Conservation (phyloP, 768 basidiomycete species). For the Mycena metata region DNA sequence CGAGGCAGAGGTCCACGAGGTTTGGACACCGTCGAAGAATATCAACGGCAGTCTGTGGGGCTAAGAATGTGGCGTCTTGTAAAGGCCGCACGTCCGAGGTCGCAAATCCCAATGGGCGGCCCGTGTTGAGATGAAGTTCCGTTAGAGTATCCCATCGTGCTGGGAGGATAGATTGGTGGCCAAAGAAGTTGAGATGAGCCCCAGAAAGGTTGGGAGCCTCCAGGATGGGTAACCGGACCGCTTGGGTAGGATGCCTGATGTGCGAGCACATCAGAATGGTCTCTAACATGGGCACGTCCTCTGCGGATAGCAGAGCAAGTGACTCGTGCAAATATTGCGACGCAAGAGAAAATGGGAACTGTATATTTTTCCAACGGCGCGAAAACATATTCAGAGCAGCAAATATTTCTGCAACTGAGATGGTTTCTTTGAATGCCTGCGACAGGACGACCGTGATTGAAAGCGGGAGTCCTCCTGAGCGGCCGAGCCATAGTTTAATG, state of each 20-base stretch:
- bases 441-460: conserved; percentile 9
- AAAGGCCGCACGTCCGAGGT: not conserved
- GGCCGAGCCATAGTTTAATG: conserved; percentile 5
- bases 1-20: not conserved
- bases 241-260: not conserved
- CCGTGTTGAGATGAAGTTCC: not conserved
- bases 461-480: conserved; percentile 10
- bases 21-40: not conserved
- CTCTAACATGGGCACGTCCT: conserved; percentile 1
- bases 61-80: not conserved
- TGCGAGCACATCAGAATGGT: not conserved
- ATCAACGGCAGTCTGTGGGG: not conserved
- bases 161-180: not conserved
- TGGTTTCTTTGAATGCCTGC: conserved; percentile 6
- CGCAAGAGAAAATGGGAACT: not conserved
- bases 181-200: not conserved
- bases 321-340: not conserved
- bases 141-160: not conserved
- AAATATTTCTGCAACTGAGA: not conserved
- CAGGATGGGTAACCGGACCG: not conserved
- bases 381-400: not conserved
- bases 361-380: not conserved
- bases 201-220: not conserved
- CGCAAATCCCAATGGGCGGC: not conserved
- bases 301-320: not conserved